Base-by-base conservation (phyloP, 2,329 filamentous ascomycete genomes). In the Pseudogymnoascus destructans region DNA sequence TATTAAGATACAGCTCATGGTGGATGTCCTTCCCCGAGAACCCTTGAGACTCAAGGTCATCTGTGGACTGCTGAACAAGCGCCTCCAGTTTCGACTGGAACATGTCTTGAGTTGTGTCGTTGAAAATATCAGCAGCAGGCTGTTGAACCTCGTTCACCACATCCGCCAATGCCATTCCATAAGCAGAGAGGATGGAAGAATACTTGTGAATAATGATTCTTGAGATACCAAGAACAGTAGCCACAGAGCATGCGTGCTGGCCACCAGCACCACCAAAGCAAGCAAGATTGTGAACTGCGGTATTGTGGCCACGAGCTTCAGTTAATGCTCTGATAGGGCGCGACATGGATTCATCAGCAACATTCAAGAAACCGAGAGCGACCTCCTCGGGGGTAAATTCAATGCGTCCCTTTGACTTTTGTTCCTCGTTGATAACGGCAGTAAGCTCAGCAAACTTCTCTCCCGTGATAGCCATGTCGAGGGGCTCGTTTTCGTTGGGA, bases 251-350 rank as follows among this genome's bases (percentile, higher is more conserved):
- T 1, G 90, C 90, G 66, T 95, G 90, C 69, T 95, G 90, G 0
- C 90, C 90, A 54, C 91, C 91, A 0, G 91, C 91, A 54, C 91
- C 91, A 56, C 91, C 91, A 71, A 96, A 96, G 0, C 88, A 93
- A 0, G 90, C 90, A 30, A 96, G 78, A 15, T 89, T 78, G 69
- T 95, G 91, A 64, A 87, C 87, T 1, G 86, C 87, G 0, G 89
- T 92, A 67, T 95, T 89, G 63, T 93, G 89, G 0, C 91, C 91
- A 70, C 92, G 89, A 23, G 90, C 89, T 70, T 96, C 90, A 0
- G 90, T 95, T 62, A 95, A 79, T 33, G 87, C 90, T 32, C 91
- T 79, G 61, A 96, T 95, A 0, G 91, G 91, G 25, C 91, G 77
- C 2, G 86, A 89, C 90, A 95, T 95, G 11, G 88, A 84, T 72